phyloP scores from a whole-genome alignment of 2,329 filamentous ascomycete genomes.

The Talaromyces sp. region DNA sequence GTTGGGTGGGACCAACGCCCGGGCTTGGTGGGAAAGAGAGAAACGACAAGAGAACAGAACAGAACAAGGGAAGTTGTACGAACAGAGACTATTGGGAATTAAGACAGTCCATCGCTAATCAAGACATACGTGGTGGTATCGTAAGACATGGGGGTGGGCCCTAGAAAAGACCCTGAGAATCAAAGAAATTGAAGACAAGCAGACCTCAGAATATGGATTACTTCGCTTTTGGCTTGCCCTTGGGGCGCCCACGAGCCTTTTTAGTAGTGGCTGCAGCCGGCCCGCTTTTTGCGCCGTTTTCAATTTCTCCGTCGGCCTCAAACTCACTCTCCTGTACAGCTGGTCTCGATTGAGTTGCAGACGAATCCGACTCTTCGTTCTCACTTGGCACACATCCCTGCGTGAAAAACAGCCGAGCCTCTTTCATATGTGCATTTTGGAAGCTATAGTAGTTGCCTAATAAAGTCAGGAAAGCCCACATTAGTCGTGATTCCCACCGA shows the following conservation, averaged over 20 bases:
- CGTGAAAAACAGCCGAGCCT: conserved; percentile 85
- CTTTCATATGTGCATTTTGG: conserved; percentile 71
- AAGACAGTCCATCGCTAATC: conserved; percentile 19
- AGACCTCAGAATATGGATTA: not conserved
- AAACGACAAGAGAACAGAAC: conserved; percentile 1
- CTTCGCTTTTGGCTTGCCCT: conserved; percentile 5
- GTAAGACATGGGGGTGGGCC: conserved; percentile 15
- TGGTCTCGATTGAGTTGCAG: conserved; percentile 25
- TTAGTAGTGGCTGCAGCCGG: not conserved
- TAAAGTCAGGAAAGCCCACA: not conserved
- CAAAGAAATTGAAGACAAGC: conserved; percentile 5
- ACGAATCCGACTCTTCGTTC: conserved; percentile 30
- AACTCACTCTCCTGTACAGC: conserved; percentile 27
- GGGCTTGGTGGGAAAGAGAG: conserved; percentile 3
- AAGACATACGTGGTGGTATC: conserved; percentile 23
- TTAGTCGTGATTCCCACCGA: not conserved
- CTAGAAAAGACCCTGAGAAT: no score
- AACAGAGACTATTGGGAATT: conserved; percentile 1
- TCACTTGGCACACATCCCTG: conserved; percentile 71
- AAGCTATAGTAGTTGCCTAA: conserved; percentile 94
- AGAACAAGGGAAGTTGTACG: not conserved
- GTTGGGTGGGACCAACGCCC: not conserved
- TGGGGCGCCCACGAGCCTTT: conserved; percentile 3
- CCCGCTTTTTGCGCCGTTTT: not conserved
- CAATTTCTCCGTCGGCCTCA: conserved; percentile 27